These are phyloP conservation scores for Cetradonia linearis DNA, from an alignment of 495 filamentous ascomycete species.

Conservation along the genomic window DNA sequence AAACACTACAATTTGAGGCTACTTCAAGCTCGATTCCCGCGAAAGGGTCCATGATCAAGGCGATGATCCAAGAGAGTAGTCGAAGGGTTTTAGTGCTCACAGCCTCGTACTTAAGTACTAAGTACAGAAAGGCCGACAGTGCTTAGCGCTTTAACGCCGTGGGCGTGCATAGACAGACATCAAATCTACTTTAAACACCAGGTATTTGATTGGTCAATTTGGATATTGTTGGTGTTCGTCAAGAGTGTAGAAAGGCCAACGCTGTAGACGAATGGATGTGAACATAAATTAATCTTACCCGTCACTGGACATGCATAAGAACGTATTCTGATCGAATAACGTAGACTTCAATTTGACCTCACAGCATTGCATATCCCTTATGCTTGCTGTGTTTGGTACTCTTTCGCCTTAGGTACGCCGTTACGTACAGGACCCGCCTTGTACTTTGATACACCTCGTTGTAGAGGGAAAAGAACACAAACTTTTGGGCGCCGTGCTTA, in stretches of 20 bases:
- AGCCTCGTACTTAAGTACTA: not conserved
- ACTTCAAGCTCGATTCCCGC: slow-evolving; percentile 14
- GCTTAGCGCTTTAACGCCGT: slow-evolving; percentile 1
- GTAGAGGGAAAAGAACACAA: not conserved
- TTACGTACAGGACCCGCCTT: not conserved
- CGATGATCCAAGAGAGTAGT: not conserved
- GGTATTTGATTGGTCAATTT: not conserved
- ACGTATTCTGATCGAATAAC: not conserved
- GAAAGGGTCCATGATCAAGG: not conserved
- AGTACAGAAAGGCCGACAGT: not conserved
- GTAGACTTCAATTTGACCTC: not conserved
- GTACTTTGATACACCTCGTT: not conserved
- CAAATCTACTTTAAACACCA: not conserved
- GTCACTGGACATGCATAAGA: not conserved
- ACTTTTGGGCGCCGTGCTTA: not conserved
- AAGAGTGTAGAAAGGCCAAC: not conserved
- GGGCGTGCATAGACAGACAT: not conserved
- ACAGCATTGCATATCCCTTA: not conserved
- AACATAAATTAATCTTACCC: not conserved
- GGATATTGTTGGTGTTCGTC: not conserved
- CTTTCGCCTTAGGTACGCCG: not conserved
- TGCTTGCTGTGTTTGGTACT: not conserved
- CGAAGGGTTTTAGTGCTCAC: not conserved
- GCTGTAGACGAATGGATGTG: not conserved
- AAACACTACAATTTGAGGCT: not conserved